These are phyloP conservation scores for Colletotrichum spaethianum DNA, from an alignment of 2,329 filamentous ascomycete species.

Conservation along the genomic window DNA sequence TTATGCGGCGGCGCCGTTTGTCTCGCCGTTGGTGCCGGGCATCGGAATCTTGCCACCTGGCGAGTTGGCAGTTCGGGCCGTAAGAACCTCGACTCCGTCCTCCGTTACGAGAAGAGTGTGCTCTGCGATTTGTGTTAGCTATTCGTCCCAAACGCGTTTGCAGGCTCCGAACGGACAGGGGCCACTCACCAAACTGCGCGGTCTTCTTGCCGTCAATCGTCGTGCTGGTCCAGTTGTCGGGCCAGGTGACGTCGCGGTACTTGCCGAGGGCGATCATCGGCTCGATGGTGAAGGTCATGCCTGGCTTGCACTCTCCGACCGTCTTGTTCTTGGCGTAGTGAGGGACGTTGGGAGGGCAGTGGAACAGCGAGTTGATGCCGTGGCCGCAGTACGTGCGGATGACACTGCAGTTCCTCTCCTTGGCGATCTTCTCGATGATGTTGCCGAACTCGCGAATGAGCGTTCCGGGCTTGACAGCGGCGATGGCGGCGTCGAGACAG, in stretches of 20 bases:
- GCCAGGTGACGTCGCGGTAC: conserved; percentile 95
- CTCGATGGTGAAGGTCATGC: conserved; percentile 99
- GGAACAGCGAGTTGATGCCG: conserved; percentile 94
- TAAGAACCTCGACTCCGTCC: conserved; percentile 85
- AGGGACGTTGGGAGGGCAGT: conserved; percentile 92
- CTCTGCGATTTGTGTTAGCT: conserved; percentile 63
- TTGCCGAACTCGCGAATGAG: conserved; percentile 95
- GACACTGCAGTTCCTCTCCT: conserved; percentile 86
- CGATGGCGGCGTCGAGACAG: conserved; percentile 91
- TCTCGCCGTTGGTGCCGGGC: conserved; percentile 53
- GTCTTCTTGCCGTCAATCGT: conserved; percentile 91
- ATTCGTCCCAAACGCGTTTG: background rate
- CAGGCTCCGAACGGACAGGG: no score
- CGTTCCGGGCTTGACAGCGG: conserved; percentile 92
- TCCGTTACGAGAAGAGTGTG: conserved; percentile 89
- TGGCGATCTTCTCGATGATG: conserved; percentile 95
- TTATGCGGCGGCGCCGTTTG: conserved; percentile 38
- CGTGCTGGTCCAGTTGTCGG: conserved; percentile 98
- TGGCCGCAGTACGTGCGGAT: conserved; percentile 98
- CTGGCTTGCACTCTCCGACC: conserved; percentile 91
- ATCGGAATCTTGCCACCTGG: conserved; percentile 81
- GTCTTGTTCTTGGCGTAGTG: conserved; percentile 99
- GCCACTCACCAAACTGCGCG: conserved; percentile 87
- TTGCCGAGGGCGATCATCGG: conserved; percentile 97
- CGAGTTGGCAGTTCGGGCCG: conserved; percentile 79